Conservation (phyloP, 441 rosid genomes). For the Corymbia citriodora region DNA sequence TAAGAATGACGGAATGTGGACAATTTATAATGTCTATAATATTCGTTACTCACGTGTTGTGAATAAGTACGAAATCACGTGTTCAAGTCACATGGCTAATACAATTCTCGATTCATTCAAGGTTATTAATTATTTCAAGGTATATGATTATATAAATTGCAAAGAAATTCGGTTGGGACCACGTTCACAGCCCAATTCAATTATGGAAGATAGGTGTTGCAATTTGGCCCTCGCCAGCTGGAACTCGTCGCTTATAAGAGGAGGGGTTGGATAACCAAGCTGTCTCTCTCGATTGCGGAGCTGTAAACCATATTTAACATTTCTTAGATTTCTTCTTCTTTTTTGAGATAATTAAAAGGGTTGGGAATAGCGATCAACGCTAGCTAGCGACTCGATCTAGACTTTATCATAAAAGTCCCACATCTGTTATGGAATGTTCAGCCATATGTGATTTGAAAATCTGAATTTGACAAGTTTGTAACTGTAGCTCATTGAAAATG, state of each 20-base stretch:
- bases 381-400: accelerated
- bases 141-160: background rate
- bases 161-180: background rate
- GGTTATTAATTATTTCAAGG: background rate
- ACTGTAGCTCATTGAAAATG: accelerated
- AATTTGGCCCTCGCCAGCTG: background rate
- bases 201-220: background rate
- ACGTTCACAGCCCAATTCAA: background rate
- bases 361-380: accelerated
- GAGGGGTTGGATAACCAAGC: background rate
- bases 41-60: background rate
- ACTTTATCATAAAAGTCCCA: accelerated
- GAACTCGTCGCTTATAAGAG: background rate
- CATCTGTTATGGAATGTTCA: accelerated
- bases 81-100: background rate
- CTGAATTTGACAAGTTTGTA: accelerated
- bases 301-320: background rate
- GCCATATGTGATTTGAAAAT: accelerated
- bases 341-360: background rate
- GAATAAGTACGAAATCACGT: background rate
- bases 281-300: background rate
- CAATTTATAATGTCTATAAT: background rate
- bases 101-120: background rate
- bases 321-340: background rate
- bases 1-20: background rate